phyloP scores from a whole-genome alignment of 2,329 filamentous ascomycete genomes.

The Ascochyta rabiei region DNA sequence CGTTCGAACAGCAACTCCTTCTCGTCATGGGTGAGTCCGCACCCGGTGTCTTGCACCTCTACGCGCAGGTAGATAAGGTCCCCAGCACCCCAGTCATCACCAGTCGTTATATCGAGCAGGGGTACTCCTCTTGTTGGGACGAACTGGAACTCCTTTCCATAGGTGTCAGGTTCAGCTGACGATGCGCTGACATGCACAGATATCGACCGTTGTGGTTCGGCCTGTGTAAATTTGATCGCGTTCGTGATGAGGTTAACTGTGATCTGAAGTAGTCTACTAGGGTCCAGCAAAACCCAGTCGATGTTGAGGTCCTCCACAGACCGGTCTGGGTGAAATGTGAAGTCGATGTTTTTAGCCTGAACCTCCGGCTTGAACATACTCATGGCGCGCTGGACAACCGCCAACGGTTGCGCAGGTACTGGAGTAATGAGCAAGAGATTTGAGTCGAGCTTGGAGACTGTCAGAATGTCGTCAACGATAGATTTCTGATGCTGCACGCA shows the following conservation, averaged over 20 bases:
- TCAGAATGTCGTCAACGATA: slow-evolving; percentile 45
- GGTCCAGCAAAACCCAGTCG: slow-evolving; percentile 52
- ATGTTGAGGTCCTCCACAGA: slow-evolving; percentile 43
- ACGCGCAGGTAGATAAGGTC: slow-evolving; percentile 37
- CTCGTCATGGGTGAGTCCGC: slow-evolving; percentile 39
- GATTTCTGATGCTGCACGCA: slow-evolving; percentile 45
- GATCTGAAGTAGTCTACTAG: slow-evolving; percentile 52
- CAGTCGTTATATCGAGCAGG: slow-evolving; percentile 22
- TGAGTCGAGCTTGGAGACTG: slow-evolving; percentile 41
- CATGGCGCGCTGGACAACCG: slow-evolving; percentile 42
- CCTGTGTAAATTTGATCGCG: slow-evolving; percentile 55
- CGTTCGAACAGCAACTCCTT: slow-evolving; percentile 41
- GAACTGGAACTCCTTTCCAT: slow-evolving; percentile 29
- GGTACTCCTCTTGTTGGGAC: slow-evolving; percentile 30
- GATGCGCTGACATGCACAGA: slow-evolving; percentile 47
- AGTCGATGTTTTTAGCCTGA: slow-evolving; percentile 38
- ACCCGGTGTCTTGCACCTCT: slow-evolving; percentile 42
- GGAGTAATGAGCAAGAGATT: slow-evolving; percentile 44
- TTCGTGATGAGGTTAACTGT: slow-evolving; percentile 53
- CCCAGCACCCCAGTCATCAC: slow-evolving; percentile 38
- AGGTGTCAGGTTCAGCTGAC: slow-evolving; percentile 40
- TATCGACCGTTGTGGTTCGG: slow-evolving; percentile 43
- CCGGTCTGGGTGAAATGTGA: slow-evolving; percentile 39
- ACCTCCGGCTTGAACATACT: slow-evolving; percentile 49
- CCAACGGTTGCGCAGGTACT: slow-evolving; percentile 46